These are phyloP conservation scores for Nicotiana tomentosiformis DNA, from an alignment of 257 asterid genomes.

Conservation along the genomic window DNA sequence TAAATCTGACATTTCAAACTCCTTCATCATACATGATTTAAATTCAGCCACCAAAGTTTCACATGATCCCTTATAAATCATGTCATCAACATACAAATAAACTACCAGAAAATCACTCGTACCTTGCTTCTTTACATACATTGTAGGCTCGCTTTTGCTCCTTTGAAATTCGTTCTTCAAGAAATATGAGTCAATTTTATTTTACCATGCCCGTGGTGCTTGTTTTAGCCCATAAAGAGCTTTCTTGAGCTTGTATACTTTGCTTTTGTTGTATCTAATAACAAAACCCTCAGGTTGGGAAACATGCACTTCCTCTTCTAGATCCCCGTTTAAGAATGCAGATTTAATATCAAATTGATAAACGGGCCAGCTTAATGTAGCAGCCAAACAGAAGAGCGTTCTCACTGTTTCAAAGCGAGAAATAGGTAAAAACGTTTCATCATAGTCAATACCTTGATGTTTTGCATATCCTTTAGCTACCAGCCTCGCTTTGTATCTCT, in stretches of 20 bases:
- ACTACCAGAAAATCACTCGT: background rate
- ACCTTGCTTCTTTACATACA: background rate
- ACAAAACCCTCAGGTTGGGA: background rate
- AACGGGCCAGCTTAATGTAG: background rate
- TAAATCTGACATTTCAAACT: background rate
- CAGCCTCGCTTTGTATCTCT: conserved; percentile 8
- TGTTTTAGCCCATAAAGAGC: background rate
- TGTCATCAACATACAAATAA: background rate
- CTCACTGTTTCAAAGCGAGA: background rate
- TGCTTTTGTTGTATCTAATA: background rate
- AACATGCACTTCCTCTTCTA: too few relatives aligned
- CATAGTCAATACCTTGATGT: background rate
- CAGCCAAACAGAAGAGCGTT: background rate
- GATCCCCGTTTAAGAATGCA: background rate
- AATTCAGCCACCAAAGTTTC: background rate
- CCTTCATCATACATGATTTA: background rate
- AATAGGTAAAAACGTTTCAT: background rate
- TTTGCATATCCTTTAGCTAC: background rate
- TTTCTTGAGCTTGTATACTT: background rate
- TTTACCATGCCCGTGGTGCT: conserved; percentile 2
- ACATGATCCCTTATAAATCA: too few relatives aligned
- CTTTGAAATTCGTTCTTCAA: background rate
- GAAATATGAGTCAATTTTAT: background rate
- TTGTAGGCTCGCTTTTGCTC: background rate
- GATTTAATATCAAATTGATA: conserved; percentile 2